A percentile compares a stretch with the other conserved stretches of the same genome.
Evolutionary conservation across 2,329 filamentous ascomycete genomes (phyloP).

Genomic region (Ilyonectria robusta): DNA sequence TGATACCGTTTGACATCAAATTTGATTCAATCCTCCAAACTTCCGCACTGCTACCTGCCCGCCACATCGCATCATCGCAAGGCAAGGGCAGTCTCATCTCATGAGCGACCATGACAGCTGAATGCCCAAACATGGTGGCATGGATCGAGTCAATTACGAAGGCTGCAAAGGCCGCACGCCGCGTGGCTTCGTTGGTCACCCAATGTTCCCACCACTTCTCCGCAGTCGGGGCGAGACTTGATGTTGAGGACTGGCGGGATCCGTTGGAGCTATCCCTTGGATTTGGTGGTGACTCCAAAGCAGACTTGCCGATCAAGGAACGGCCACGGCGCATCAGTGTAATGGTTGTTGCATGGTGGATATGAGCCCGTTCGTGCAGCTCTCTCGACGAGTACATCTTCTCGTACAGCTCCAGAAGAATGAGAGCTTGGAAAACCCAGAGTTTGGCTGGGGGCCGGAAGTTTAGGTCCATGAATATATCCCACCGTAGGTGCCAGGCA

Average conservation of each 20-base stretch:
- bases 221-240: slow-evolving; percentile 75
- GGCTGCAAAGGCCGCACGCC: slow-evolving; percentile 90
- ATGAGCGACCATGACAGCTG: slow-evolving; percentile 96
- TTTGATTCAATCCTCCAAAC: slow-evolving; percentile 87
- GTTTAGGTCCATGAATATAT: slow-evolving; percentile 92
- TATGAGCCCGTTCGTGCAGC: slow-evolving; percentile 93
- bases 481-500: slow-evolving; percentile 94
- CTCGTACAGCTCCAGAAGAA: slow-evolving; percentile 93
- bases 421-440: slow-evolving; percentile 93
- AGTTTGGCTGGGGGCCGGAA: slow-evolving; percentile 94
- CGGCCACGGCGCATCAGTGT: slow-evolving; percentile 95
- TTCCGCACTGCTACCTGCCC: slow-evolving; percentile 88
- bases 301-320: slow-evolving; percentile 88
- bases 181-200: slow-evolving; percentile 94
- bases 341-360: slow-evolving; percentile 95
- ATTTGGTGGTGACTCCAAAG: slow-evolving; percentile 86
- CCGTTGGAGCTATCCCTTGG: slow-evolving; percentile 71
- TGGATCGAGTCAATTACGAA: slow-evolving; percentile 97
- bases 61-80: slow-evolving; percentile 94
- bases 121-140: slow-evolving; percentile 97
- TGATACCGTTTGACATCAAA: slow-evolving; percentile 84
- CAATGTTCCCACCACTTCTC: slow-evolving; percentile 97
- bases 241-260: slow-evolving; percentile 73
- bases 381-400: slow-evolving; percentile 97
- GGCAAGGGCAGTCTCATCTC: slow-evolving; percentile 93